Evolutionary conservation across 1,284 basidiomycete genomes (phyloP).

Genomic region (Leccinum fuscescens): DNA sequence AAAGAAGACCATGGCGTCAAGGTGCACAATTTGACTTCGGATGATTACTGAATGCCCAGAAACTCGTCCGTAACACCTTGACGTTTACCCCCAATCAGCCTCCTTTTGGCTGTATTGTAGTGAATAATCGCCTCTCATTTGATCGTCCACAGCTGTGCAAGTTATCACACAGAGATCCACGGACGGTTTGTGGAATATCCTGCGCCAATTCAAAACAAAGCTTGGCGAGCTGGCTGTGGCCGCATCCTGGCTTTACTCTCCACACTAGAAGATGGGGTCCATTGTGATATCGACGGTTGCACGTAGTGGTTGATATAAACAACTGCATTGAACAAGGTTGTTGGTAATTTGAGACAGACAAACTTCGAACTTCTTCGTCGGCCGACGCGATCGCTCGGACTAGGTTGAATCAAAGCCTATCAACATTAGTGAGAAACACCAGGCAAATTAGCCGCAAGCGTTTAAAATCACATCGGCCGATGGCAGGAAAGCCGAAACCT

Average conservation of each 20-base stretch:
- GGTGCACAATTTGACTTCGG: background rate
- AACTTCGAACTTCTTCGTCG: conserved; percentile 15
- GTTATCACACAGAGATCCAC: background rate
- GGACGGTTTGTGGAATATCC: background rate
- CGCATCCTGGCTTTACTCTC: background rate
- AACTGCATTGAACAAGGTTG: background rate
- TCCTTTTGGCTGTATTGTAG: background rate
- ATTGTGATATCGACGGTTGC: no score
- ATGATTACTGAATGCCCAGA: background rate
- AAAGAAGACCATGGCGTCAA: background rate
- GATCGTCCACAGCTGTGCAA: background rate
- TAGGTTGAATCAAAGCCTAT: background rate
- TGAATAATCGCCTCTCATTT: background rate
- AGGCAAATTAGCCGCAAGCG: background rate
- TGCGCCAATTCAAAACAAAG: no score
- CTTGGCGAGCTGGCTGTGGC: background rate
- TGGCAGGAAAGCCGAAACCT: conserved; percentile 15
- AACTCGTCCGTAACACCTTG: background rate
- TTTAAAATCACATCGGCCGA: conserved; percentile 25
- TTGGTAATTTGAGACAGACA: background rate
- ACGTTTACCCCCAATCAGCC: background rate
- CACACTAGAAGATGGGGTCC: background rate
- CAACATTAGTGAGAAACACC: background rate
- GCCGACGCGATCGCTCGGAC: conserved; percentile 15
- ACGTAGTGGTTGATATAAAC: background rate